phyloP scores from a whole-genome alignment of 345 rosid species.

The Syzygium grande region DNA sequence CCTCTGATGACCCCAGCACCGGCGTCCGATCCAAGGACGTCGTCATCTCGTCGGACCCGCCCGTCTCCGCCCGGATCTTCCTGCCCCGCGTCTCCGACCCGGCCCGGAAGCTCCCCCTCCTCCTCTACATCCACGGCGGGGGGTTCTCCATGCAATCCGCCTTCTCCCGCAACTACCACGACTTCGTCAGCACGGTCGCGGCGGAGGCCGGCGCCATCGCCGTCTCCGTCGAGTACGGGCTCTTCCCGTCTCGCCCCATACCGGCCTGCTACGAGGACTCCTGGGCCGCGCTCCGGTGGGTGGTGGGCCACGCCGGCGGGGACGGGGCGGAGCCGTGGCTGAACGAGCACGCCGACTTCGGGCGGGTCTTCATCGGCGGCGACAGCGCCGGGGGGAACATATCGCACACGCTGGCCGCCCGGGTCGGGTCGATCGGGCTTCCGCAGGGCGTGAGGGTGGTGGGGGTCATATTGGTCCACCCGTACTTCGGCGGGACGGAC shows the following conservation, averaged over 20 bases:
- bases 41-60: slow-evolving; percentile 9
- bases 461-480: slow-evolving; percentile 14
- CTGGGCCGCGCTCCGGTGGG: slow-evolving; percentile 22
- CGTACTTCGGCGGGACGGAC: slow-evolving; percentile 24
- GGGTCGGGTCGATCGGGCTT: slow-evolving; percentile 6
- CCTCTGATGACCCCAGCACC: slow-evolving; percentile 11
- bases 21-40: slow-evolving; percentile 27
- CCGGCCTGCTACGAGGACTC: slow-evolving; percentile 34
- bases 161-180: not conserved
- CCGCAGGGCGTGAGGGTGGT: slow-evolving; percentile 9
- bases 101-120: slow-evolving; percentile 16
- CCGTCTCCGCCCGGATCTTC: slow-evolving; percentile 30
- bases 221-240: slow-evolving; percentile 18
- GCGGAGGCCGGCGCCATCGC: slow-evolving; percentile 7
- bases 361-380: slow-evolving; percentile 16
- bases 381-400: slow-evolving; percentile 37
- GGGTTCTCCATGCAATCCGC: slow-evolving; percentile 18
- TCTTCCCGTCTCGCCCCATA: slow-evolving; percentile 22
- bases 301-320: slow-evolving; percentile 7
- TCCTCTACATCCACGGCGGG: slow-evolving; percentile 19
- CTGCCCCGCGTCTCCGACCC: slow-evolving; percentile 12
- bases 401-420: slow-evolving; percentile 14
- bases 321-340: slow-evolving; percentile 9
- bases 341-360: slow-evolving; percentile 13
- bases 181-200: not conserved